phyloP scores from a whole-genome alignment of 768 basidiomycete species.

The Russula griseocarnosa region DNA sequence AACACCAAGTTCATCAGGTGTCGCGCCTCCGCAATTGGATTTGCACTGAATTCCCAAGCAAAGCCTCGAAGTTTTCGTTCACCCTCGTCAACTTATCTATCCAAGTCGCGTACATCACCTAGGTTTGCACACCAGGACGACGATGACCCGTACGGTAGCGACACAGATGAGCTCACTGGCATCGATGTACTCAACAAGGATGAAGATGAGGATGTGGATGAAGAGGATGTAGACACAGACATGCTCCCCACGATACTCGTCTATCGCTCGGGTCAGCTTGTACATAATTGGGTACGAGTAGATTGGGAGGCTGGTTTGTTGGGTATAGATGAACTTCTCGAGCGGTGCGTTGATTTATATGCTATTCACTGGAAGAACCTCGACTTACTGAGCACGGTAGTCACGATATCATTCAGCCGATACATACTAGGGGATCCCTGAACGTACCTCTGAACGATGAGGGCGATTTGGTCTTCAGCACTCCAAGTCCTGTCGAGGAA shows the following conservation, averaged over 20 bases:
- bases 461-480: constrained; percentile 24
- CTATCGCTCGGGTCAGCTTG: constrained; percentile 75
- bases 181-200: constrained; percentile 27
- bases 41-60: constrained; percentile 44
- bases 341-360: constrained; percentile 43
- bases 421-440: neutral
- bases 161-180: constrained; percentile 36
- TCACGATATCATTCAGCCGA: constrained; percentile 20
- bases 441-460: constrained; percentile 24
- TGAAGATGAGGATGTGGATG: constrained; percentile 43
- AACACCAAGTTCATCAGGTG: constrained; percentile 79
- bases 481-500: neutral
- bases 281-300: constrained; percentile 85
- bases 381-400: constrained; percentile 1
- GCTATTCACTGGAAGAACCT: neutral
- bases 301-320: constrained; percentile 76
- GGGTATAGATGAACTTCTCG: constrained; percentile 66
- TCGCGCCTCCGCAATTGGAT: constrained; percentile 71
- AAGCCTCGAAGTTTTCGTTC: constrained; percentile 14
- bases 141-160: constrained; percentile 48
- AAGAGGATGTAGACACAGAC: constrained; percentile 69
- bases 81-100: constrained; percentile 23
- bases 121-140: constrained; percentile 37
- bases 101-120: constrained; percentile 21
- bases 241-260: constrained; percentile 76